Evolutionary conservation across 2,329 filamentous ascomycete genomes (phyloP), one percentile per base, ranked within the genome.

Genomic region (Verticillium albo-atrum): DNA sequence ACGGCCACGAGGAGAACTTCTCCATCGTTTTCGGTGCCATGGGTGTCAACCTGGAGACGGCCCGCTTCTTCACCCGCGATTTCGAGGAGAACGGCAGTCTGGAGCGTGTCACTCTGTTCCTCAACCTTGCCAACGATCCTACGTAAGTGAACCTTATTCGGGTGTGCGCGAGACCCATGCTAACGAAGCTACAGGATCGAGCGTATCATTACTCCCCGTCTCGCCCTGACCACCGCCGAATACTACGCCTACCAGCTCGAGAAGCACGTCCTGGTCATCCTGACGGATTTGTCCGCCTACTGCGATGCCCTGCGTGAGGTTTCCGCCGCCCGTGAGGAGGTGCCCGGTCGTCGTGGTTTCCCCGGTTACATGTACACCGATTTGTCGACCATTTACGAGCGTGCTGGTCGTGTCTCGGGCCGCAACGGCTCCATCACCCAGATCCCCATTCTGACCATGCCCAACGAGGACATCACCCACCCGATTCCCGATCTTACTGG

Each of bases 291-390:
- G 68, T 95, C 95, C 1, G 92, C 95, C 55, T 99, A 99, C 84
- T 99, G 96, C 76, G 95, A 99, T 77, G 96, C 95, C 66, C 89
- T 99, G 66, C 95, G 95, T 86, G 95, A 99, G 79, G 95, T 99
- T 56, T 99, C 95, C 15, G 94, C 95, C 58, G 95, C 95, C 57
- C 88, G 95, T 81, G 95, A 99, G 84, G 95, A 99, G 88, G 95
- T 99, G 51, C 95, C 95, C 47, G 95, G 95, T 84, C 94, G 95
- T 77, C 94, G 95, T 88, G 95, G 95, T 85, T 99, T 95, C 82
- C 95, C 95, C 58, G 95, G 95, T 91, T 99, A 99, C 85, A 99
- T 99, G 95, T 99, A 99, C 84, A 99, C 95, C 68, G 96, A 99
- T 87, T 90, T 99, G 88, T 97, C 95, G 61, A 99, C 95, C 72